Percentiles rank a stretch among this genome's conserved stretches.
phyloP scores from a whole-genome alignment of 768 basidiomycete species.

The Hydnum rufescens region DNA sequence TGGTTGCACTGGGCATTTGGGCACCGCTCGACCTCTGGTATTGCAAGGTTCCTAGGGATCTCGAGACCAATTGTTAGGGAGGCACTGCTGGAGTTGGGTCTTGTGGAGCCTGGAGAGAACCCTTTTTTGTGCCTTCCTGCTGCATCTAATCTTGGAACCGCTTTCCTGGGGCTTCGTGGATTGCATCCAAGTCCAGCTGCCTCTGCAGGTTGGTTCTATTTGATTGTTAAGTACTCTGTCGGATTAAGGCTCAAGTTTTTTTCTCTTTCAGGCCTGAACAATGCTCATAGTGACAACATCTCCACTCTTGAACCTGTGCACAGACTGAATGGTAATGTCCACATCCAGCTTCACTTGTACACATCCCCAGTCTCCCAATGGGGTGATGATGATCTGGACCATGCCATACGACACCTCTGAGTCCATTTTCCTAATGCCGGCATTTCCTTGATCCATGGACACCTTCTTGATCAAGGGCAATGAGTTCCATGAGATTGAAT shows the following conservation, averaged over 20 bases:
- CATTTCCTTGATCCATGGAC: constrained; percentile 11
- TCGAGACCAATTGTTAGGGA: constrained; percentile 9
- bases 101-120: background rate
- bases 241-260: too few relatives aligned
- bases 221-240: too few relatives aligned
- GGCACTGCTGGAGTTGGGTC: constrained; percentile 7
- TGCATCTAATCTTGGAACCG: background rate
- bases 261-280: too few relatives aligned
- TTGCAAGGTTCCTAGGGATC: constrained; percentile 11
- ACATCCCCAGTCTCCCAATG: background rate
- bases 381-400: constrained; percentile 11
- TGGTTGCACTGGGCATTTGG: constrained; percentile 12
- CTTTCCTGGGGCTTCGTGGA: background rate
- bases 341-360: background rate
- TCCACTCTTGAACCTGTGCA: too few relatives aligned
- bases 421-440: constrained; percentile 9
- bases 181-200: too few relatives aligned
- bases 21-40: constrained; percentile 8
- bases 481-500: background rate
- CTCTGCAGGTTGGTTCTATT: too few relatives aligned
- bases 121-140: too few relatives aligned
- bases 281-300: too few relatives aligned
- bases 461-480: background rate
- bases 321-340: too few relatives aligned
- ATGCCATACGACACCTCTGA: constrained; percentile 3